phyloP scores from a whole-genome alignment of 2,329 filamentous ascomycete species.

The Penicillium aurantiogriseum region DNA sequence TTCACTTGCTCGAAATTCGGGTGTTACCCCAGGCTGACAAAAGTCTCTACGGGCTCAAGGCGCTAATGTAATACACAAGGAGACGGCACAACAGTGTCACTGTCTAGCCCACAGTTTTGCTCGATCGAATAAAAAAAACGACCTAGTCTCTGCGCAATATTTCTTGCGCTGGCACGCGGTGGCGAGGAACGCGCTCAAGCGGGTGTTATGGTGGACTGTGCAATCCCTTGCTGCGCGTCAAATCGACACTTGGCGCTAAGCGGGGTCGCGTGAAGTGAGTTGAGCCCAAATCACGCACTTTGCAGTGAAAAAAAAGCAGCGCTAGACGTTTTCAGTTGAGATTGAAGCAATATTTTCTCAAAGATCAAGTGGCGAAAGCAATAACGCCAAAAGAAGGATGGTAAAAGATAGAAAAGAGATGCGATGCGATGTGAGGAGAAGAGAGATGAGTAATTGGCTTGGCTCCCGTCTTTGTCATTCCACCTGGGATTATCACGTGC shows the following conservation, averaged over 20 bases:
- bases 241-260: constrained; percentile 27
- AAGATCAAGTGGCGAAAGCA: background rate
- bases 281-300: background rate
- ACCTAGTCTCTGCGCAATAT: constrained; percentile 22
- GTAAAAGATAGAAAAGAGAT: background rate
- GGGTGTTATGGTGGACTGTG: constrained; percentile 18
- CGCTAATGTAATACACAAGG: constrained; percentile 44
- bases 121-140: constrained; percentile 27
- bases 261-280: constrained; percentile 30
- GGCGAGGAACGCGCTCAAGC: constrained; percentile 17
- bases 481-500: constrained; percentile 1
- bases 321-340: background rate
- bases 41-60: constrained; percentile 42
- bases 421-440: constrained; percentile 1
- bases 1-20: constrained; percentile 20
- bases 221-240: constrained; percentile 29
- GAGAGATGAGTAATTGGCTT: constrained; percentile 3
- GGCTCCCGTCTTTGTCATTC: constrained; percentile 8
- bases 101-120: constrained; percentile 36
- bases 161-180: constrained; percentile 11
- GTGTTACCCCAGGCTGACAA: constrained; percentile 30
- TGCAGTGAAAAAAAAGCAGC: background rate
- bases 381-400: background rate
- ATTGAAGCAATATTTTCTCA: background rate
- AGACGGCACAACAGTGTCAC: constrained; percentile 32